Evolutionary conservation across 2,329 filamentous ascomycete genomes (phyloP), one percentile per base, ranked within the genome.

Genomic region (Pseudogymnoascus sp.): DNA sequence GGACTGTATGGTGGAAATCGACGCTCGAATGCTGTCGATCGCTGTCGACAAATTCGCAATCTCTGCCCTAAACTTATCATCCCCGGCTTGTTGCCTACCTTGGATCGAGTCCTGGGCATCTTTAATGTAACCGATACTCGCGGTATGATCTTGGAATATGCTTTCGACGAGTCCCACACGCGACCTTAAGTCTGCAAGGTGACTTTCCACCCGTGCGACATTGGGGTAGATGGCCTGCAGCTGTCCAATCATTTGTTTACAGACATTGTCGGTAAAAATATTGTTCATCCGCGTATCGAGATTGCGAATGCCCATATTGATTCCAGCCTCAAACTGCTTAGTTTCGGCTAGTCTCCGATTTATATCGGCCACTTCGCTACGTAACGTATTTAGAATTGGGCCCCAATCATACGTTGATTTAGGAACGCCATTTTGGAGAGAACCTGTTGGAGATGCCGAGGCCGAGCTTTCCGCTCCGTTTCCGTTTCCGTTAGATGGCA

Each of bases 201-300:
- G 54, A 22, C 20, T 16, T 30, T 58, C 57, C 12, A 35, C 35
- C 6, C n/a, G 33, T 12, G 6, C 33, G 0, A 63, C 28, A 20
- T 61, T 58, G 2, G 62, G 62, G 30, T 59, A 63, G 12, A 60
- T 28, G 1, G 36, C 39, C n/a, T 62, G 41, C 2, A 63, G 30
- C 22, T 59, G 57, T 12, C 39, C 64, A 20, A 73, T 58, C 66
- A 76, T 74, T 12, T 70, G 65, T n/a, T 67, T 69, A 1, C 72
- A 70, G 16, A 78, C 58, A 2, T 70, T 65, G 9, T 73, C 72
- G 0, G 75, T 75, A 16, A 69, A 69, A 8, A 68, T 61, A 30
- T 68, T 68, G 14, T 67, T 65, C 33, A 68, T 63, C 8, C 67
- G 63, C 7, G 20, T 35, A 14, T 67, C 63, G 2, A 69, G 37